Percentiles rank a stretch among this genome's conserved stretches.
Evolutionary conservation across 176 grass and related monocot genomes (phyloP).

Genomic region (Triticum turgidum): DNA sequence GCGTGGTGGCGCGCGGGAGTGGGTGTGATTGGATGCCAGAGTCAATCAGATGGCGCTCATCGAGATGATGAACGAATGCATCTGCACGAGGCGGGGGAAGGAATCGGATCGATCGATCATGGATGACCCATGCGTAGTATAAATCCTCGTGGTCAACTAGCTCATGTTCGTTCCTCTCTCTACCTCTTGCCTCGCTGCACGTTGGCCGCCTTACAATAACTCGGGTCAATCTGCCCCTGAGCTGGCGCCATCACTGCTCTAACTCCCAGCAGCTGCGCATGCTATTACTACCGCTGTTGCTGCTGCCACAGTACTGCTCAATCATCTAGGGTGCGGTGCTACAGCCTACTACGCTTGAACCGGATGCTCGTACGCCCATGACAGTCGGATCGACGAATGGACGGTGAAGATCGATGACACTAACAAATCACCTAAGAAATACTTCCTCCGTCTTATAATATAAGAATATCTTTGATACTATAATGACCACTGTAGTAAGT

Average conservation of each 20-base stretch:
- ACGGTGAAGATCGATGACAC: not conserved
- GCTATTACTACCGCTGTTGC: conserved; percentile 2
- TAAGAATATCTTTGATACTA: no score
- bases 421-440: no score
- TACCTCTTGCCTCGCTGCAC: not conserved
- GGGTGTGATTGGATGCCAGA: not conserved
- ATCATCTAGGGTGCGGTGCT: not conserved
- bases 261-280: conserved; percentile 2
- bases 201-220: conserved; percentile 34
- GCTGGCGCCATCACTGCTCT: conserved; percentile 49
- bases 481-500: no score
- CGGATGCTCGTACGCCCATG: not conserved
- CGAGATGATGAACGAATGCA: conserved; percentile 14
- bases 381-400: not conserved
- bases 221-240: conserved; percentile 29
- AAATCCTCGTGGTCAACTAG: conserved; percentile 40
- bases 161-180: not conserved
- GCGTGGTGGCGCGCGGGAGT: not conserved
- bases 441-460: no score
- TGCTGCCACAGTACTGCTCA: not conserved
- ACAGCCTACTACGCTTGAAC: not conserved
- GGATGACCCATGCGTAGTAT: not conserved
- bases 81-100: conserved; percentile 2
- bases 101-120: conserved; percentile 8
- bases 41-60: conserved; percentile 15